Conservation (phyloP, 1,284 basidiomycete genomes). For the Baeospora myosura region DNA sequence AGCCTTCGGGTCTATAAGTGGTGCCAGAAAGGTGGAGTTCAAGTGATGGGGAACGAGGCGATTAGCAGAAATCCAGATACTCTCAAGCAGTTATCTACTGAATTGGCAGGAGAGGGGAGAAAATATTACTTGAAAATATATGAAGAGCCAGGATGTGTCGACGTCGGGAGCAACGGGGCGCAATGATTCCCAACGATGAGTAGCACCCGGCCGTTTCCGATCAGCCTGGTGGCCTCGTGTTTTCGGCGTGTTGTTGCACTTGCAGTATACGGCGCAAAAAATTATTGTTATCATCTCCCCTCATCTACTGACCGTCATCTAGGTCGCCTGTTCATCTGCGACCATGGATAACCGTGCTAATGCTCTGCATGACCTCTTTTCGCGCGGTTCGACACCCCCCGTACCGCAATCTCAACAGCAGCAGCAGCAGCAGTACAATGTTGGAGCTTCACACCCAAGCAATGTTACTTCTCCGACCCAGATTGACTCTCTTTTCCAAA, state of each 20-base stretch:
- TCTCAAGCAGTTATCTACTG: too few species aligned
- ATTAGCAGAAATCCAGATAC: too few species aligned
- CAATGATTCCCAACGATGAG: too few species aligned
- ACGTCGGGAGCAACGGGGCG: too few species aligned
- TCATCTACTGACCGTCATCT: too few species aligned
- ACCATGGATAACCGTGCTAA: slow-evolving; percentile 32
- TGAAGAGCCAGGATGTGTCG: too few species aligned
- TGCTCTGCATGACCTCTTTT: slow-evolving; percentile 49
- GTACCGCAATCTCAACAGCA: slow-evolving; percentile 31
- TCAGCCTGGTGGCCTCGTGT: slow-evolving; percentile 5
- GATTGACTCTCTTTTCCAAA: slow-evolving; percentile 54
- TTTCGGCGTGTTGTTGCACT: slow-evolving; percentile 8
- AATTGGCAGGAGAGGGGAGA: too few species aligned
- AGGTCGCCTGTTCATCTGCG: too few species aligned
- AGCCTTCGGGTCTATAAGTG: too few species aligned
- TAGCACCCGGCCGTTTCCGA: background rate
- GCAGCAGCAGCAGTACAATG: slow-evolving; percentile 3
- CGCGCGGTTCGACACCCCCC: slow-evolving; percentile 51
- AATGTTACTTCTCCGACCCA: slow-evolving; percentile 39
- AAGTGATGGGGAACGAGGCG: too few species aligned
- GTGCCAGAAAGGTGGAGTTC: too few species aligned
- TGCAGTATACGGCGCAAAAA: background rate
- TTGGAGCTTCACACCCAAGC: slow-evolving; percentile 16
- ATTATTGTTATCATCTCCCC: background rate
- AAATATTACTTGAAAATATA: too few species aligned